Evolutionary conservation across 1,139 yeast genomes (phyloP).

Genomic region (Blastobotrys malaysiensis): DNA sequence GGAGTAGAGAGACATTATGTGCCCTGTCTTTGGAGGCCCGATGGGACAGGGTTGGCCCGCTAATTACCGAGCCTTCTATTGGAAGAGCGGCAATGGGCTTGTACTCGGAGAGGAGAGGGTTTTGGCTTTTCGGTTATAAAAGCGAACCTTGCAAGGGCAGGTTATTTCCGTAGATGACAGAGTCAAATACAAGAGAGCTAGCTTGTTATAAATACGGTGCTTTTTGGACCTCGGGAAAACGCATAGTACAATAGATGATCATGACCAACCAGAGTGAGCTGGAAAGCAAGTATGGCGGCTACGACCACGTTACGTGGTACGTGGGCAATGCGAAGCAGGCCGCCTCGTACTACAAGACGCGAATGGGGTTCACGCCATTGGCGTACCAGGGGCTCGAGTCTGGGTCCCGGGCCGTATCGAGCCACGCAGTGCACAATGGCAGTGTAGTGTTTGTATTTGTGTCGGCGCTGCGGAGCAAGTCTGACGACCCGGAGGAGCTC

Average conservation of each 20-base stretch:
- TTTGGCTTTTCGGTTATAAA: neutral
- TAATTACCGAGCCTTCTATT: neutral
- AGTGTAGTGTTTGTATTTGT: conserved; percentile 50
- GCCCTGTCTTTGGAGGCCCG: neutral
- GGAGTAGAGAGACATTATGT: neutral
- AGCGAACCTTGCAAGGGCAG: neutral
- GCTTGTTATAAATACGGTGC: neutral
- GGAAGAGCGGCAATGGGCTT: neutral
- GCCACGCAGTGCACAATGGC: conserved; percentile 61
- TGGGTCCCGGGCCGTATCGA: conserved; percentile 49
- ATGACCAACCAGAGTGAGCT: conserved; percentile 1
- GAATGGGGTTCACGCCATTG: conserved; percentile 58
- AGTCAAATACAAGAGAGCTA: neutral
- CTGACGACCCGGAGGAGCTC: conserved; percentile 22
- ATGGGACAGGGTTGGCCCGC: neutral
- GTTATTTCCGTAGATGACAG: neutral
- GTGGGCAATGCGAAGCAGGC: conserved; percentile 64
- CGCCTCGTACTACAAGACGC: conserved; percentile 48
- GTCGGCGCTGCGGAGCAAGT: conserved; percentile 34
- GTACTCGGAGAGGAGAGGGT: neutral
- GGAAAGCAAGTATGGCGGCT: conserved; percentile 26
- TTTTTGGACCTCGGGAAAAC: neutral
- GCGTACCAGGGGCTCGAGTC: conserved; percentile 68
- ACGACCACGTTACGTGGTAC: conserved; percentile 53
- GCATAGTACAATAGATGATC: neutral